Percentiles rank a stretch among this genome's conserved stretches.
Evolutionary conservation across 495 filamentous ascomycete species (phyloP).

Genomic region (Filosporella fistucella): DNA sequence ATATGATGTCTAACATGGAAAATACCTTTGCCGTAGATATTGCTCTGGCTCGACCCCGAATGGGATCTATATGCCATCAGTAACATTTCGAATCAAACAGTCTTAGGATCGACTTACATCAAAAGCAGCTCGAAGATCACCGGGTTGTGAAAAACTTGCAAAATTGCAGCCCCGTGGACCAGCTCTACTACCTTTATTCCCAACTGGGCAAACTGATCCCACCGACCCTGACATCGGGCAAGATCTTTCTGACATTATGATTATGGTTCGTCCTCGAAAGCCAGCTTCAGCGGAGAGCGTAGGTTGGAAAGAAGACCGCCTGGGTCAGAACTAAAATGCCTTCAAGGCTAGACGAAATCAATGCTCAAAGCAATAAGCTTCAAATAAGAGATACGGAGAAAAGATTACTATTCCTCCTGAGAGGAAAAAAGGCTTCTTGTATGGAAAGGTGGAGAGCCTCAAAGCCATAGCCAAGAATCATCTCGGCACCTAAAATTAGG

Average conservation of each 20-base stretch:
- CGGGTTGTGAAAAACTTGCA: conserved; percentile 29
- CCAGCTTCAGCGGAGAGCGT: too few relatives aligned
- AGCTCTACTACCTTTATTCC: conserved; percentile 9
- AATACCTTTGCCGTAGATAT: conserved; percentile 28
- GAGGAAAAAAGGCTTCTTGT: too few relatives aligned
- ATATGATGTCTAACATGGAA: background rate
- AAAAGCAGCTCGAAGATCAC: conserved; percentile 34
- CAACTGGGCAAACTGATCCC: conserved; percentile 9
- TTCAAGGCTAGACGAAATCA: too few relatives aligned
- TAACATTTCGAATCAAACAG: background rate
- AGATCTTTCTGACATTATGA: conserved; percentile 17
- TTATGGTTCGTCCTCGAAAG: background rate
- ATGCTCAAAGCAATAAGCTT: too few relatives aligned
- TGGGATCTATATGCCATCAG: conserved; percentile 23
- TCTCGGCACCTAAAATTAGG: too few relatives aligned
- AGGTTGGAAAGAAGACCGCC: too few relatives aligned
- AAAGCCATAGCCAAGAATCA: too few relatives aligned
- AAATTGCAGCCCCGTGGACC: conserved; percentile 33
- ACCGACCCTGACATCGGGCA: conserved; percentile 11
- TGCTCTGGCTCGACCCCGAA: conserved; percentile 30
- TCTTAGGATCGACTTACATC: conserved; percentile 23
- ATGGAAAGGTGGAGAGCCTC: too few relatives aligned
- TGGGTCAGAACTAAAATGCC: too few relatives aligned
- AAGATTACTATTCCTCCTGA: too few relatives aligned
- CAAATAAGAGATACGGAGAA: too few relatives aligned